These are phyloP conservation scores for Leccinum rimulosum DNA, from an alignment of 768 basidiomycete genomes.

Conservation along the genomic window DNA sequence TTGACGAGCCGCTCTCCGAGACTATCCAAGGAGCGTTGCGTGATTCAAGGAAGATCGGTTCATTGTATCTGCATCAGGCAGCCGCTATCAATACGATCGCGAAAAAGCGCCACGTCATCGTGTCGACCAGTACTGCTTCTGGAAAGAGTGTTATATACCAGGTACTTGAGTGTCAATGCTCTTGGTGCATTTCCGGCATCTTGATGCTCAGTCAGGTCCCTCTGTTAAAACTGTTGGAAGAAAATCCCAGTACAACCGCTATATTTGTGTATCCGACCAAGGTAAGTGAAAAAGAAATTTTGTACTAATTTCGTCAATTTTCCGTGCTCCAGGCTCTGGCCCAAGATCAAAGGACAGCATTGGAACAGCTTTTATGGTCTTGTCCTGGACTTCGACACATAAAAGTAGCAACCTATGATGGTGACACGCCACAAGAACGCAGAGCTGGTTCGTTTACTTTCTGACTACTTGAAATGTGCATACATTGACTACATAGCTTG, in stretches of 20 bases:
- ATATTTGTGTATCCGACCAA: slow-evolving; percentile 91
- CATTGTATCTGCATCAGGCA: slow-evolving; percentile 70
- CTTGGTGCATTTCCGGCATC: not conserved
- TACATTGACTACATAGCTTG: not conserved
- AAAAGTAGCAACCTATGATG: slow-evolving; percentile 78
- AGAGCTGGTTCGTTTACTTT: slow-evolving; percentile 47
- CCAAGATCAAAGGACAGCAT: slow-evolving; percentile 76
- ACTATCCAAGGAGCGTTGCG: slow-evolving; percentile 54
- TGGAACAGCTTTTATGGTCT: slow-evolving; percentile 61
- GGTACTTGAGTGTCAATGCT: slow-evolving; percentile 37
- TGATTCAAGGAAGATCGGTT: slow-evolving; percentile 55
- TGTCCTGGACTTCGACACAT: slow-evolving; percentile 64
- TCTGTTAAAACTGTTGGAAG: slow-evolving; percentile 61
- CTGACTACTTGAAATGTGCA: not conserved
- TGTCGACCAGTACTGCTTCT: slow-evolving; percentile 88
- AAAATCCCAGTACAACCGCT: slow-evolving; percentile 59
- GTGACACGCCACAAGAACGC: slow-evolving; percentile 75
- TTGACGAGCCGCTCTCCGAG: slow-evolving; percentile 58
- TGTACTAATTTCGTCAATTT: not conserved
- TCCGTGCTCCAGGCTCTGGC: slow-evolving; percentile 63
- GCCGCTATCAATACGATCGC: slow-evolving; percentile 65
- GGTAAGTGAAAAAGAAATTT: slow-evolving; percentile 32
- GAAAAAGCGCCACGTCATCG: slow-evolving; percentile 67
- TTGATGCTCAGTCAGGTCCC: slow-evolving; percentile 52
- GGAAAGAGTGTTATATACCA: slow-evolving; percentile 90